These are phyloP conservation scores for Rhytidiadelphus loreus DNA, from an alignment of 225 moss, liverwort and hornwort species.

Conservation along the genomic window DNA sequence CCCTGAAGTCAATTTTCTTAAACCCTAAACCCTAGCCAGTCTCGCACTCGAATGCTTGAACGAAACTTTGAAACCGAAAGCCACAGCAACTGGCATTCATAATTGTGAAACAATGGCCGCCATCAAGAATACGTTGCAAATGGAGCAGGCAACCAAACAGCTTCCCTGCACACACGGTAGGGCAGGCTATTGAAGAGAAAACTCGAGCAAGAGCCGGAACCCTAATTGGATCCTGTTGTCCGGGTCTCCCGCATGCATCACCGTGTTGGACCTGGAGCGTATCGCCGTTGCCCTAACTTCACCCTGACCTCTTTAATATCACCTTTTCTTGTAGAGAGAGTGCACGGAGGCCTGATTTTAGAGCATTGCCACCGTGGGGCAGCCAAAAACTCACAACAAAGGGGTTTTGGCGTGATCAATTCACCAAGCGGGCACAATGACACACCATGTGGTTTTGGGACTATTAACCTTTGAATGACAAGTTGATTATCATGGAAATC, in stretches of 20 bases:
- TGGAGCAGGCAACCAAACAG: neutral
- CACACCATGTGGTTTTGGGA: too few species aligned
- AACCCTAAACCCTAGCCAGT: constrained; percentile 8
- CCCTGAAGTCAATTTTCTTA: neutral
- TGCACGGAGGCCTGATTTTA: neutral
- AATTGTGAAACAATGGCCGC: neutral
- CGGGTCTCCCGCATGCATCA: neutral
- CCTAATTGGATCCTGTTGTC: neutral
- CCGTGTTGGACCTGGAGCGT: neutral
- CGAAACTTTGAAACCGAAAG: neutral
- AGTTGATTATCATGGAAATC: too few species aligned
- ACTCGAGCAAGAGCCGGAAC: neutral
- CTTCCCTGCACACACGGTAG: neutral
- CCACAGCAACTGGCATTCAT: neutral
- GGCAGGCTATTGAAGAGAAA: too few species aligned
- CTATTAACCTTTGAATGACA: too few species aligned
- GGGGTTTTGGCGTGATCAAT: too few species aligned
- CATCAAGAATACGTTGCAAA: neutral
- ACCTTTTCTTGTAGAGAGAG: neutral
- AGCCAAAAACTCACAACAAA: too few species aligned
- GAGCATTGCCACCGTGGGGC: too few species aligned
- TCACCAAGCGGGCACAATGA: too few species aligned
- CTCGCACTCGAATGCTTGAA: neutral
- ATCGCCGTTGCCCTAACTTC: neutral
- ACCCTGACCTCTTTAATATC: neutral